Evolutionary conservation across 2,329 filamentous ascomycete species (phyloP).

Genomic region (Colletotrichum falcatum): DNA sequence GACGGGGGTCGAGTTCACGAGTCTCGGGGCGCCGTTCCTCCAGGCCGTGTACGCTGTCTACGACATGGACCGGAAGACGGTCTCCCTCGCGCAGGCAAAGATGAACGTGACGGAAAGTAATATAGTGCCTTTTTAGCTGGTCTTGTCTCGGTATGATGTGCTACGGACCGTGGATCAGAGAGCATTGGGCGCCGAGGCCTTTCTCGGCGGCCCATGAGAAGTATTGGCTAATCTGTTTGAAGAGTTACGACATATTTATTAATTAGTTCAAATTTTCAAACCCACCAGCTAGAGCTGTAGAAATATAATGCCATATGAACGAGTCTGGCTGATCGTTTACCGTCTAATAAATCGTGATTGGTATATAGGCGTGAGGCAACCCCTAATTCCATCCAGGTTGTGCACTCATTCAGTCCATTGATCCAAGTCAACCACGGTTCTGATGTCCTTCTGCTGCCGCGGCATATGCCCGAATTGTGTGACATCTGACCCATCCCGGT

Average conservation of each 20-base stretch:
- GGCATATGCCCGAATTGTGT: background rate
- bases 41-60: conserved; percentile 25
- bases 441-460: background rate
- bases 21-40: conserved; percentile 14
- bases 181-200: background rate
- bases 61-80: conserved; percentile 18
- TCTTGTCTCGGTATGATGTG: background rate
- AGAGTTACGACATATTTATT: background rate
- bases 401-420: background rate
- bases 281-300: background rate
- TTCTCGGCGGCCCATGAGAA: no score
- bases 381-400: no score
- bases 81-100: conserved; percentile 30
- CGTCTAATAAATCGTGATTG: background rate
- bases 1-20: background rate
- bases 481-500: background rate
- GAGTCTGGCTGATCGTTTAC: background rate
- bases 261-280: background rate
- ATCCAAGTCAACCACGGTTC: background rate
- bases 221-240: background rate
- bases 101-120: conserved; percentile 18
- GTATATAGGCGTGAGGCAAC: background rate
- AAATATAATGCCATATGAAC: background rate
- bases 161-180: no score
- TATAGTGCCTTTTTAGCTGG: conserved; percentile 2